These are phyloP conservation scores for Saturnispora bothae DNA, from an alignment of 805 yeast genomes.

Conservation along the genomic window DNA sequence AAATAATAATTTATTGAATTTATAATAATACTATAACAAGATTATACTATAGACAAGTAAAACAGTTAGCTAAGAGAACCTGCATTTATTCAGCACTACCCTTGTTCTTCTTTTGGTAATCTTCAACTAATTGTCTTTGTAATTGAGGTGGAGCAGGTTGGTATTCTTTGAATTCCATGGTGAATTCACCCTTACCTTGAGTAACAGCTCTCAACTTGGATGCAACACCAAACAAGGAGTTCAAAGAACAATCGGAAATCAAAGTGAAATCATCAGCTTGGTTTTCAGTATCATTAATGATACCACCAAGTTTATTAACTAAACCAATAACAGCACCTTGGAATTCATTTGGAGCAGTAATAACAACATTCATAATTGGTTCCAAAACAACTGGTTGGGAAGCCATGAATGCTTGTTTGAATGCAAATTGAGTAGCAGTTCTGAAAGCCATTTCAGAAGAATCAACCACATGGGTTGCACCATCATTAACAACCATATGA, in stretches of 20 bases:
- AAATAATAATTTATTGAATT: too few relatives aligned
- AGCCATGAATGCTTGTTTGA: constrained; percentile 77
- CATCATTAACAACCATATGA: constrained; percentile 89
- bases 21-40: too few relatives aligned
- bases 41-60: too few relatives aligned
- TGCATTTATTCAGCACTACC: constrained; percentile 4
- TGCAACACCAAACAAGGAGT: constrained; percentile 93
- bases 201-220: constrained; percentile 91
- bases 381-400: constrained; percentile 85
- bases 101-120: constrained; percentile 51
- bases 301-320: constrained; percentile 83
- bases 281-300: constrained; percentile 88
- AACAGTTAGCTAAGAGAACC: too few relatives aligned
- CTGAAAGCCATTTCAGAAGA: constrained; percentile 93
- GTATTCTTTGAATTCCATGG: constrained; percentile 88
- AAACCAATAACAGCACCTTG: constrained; percentile 89
- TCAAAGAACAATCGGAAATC: constrained; percentile 91
- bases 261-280: constrained; percentile 91
- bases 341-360: constrained; percentile 92
- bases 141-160: constrained; percentile 84
- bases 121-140: constrained; percentile 83
- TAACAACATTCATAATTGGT: constrained; percentile 90
- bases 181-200: constrained; percentile 98
- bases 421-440: constrained; percentile 85
- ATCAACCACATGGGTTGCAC: constrained; percentile 95